Percentiles rank a stretch among this genome's conserved stretches.
phyloP scores from a whole-genome alignment of 495 filamentous ascomycete species.

The Lasiosphaeria ovina region DNA sequence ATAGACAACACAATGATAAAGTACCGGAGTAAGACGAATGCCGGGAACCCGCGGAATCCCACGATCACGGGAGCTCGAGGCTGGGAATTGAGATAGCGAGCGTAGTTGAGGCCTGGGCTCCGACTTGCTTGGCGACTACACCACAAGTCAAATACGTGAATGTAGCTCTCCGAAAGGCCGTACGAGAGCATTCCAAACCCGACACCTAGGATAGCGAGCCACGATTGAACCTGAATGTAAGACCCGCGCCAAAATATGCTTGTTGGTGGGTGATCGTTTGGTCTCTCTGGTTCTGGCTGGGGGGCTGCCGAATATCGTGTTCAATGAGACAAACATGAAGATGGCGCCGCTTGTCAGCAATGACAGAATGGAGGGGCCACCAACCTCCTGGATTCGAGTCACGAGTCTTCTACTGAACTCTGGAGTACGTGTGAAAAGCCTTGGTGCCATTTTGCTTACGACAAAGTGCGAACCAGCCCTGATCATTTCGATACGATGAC shows the following conservation, averaged over 20 bases:
- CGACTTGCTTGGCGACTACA: slow-evolving; percentile 1
- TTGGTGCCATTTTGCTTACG: too few species aligned
- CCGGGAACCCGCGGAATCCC: slow-evolving; percentile 8
- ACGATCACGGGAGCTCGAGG: slow-evolving; percentile 4
- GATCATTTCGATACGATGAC: too few species aligned
- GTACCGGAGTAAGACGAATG: neutral
- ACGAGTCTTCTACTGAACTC: too few species aligned
- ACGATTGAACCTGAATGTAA: slow-evolving; percentile 4
- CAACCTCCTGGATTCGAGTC: too few species aligned
- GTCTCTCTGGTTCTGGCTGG: too few species aligned
- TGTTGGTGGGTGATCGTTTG: too few species aligned
- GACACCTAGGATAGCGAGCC: slow-evolving; percentile 9
- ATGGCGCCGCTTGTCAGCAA: too few species aligned
- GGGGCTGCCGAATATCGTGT: too few species aligned
- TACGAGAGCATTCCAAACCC: slow-evolving; percentile 9
- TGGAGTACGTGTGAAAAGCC: too few species aligned
- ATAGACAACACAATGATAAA: neutral
- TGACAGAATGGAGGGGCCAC: too few species aligned
- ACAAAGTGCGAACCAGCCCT: too few species aligned
- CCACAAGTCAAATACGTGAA: slow-evolving; percentile 10
- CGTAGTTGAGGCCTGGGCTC: slow-evolving; percentile 8
- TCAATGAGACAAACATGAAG: too few species aligned
- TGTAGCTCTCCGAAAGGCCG: slow-evolving; percentile 1
- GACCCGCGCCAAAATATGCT: slow-evolving; percentile 1
- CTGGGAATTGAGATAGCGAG: slow-evolving; percentile 13